Conservation (phyloP, 371 early-diverging fungal species). For the Cladochytrium tenue region DNA sequence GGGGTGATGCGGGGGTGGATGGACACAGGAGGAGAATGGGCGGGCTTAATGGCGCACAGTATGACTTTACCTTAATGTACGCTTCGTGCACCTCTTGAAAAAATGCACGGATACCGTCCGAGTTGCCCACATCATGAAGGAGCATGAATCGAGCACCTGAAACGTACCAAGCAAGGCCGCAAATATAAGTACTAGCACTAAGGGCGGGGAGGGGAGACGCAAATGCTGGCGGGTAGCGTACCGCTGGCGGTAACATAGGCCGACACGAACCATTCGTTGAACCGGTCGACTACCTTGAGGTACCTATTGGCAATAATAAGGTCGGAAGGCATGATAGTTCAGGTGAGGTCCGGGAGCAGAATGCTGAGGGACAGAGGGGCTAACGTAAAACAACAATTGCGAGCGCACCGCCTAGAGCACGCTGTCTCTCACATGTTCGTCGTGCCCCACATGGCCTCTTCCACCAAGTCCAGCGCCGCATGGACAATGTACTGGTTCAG, state of each 20-base stretch:
- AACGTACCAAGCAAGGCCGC: too few species aligned
- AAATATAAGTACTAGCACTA: too few species aligned
- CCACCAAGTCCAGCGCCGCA: constrained; percentile 92
- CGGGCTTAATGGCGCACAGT: neutral
- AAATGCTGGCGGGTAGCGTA: constrained; percentile 28
- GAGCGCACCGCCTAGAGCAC: constrained; percentile 1
- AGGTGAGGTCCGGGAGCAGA: too few species aligned
- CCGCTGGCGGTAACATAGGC: constrained; percentile 90
- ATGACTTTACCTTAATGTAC: constrained; percentile 79
- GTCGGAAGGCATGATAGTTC: too few species aligned
- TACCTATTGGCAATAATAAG: too few species aligned
- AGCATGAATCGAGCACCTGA: constrained; percentile 85
- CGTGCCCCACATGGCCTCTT: constrained; percentile 86
- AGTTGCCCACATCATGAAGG: constrained; percentile 84
- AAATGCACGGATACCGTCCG: constrained; percentile 86
- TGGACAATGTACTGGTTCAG: constrained; percentile 95
- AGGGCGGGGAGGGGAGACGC: neutral
- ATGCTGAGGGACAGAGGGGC: too few species aligned
- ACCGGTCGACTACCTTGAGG: constrained; percentile 89
- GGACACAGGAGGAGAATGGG: too few species aligned
- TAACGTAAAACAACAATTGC: constrained; percentile 10
- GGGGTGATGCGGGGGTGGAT: too few species aligned
- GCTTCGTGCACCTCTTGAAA: constrained; percentile 89
- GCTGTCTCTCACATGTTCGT: constrained; percentile 69
- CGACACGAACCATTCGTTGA: constrained; percentile 90